Percentiles rank a stretch among this genome's conserved stretches.
Evolutionary conservation across 495 filamentous ascomycete species (phyloP).

Genomic region (Gamarada debralockiae): DNA sequence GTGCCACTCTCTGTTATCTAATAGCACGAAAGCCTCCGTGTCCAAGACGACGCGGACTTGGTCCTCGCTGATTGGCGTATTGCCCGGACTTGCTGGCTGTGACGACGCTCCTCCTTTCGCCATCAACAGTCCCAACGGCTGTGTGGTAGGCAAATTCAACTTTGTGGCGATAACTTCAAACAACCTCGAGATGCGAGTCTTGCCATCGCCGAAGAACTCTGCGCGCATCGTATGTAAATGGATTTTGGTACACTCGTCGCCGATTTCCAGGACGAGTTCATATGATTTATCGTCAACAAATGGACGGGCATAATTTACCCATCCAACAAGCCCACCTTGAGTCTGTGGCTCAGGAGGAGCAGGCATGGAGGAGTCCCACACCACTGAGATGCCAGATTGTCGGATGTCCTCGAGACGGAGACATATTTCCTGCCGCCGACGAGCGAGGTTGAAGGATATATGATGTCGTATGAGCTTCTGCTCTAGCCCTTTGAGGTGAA

Average conservation of each 20-base stretch:
- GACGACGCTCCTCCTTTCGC: constrained; percentile 43
- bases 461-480: constrained; percentile 79
- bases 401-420: constrained; percentile 81
- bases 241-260: constrained; percentile 61
- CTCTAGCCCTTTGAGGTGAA: constrained; percentile 86
- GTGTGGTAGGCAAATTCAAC: constrained; percentile 63
- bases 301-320: constrained; percentile 77
- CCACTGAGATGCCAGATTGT: constrained; percentile 73
- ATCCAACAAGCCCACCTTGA: constrained; percentile 34
- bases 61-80: constrained; percentile 67
- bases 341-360: background rate
- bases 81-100: constrained; percentile 62
- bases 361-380: constrained; percentile 31
- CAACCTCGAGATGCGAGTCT: constrained; percentile 65
- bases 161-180: constrained; percentile 80
- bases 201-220: constrained; percentile 67
- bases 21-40: constrained; percentile 62
- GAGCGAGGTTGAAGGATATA: constrained; percentile 70
- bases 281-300: constrained; percentile 66
- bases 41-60: constrained; percentile 64
- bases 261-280: constrained; percentile 79
- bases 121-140: constrained; percentile 68
- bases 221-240: constrained; percentile 54
- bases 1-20: constrained; percentile 59
- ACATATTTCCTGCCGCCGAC: constrained; percentile 68